Percentiles rank a stretch among this genome's conserved stretches.
Conservation (phyloP, 1,139 yeast species). For the Sugiyamaella xylanicola region DNA sequence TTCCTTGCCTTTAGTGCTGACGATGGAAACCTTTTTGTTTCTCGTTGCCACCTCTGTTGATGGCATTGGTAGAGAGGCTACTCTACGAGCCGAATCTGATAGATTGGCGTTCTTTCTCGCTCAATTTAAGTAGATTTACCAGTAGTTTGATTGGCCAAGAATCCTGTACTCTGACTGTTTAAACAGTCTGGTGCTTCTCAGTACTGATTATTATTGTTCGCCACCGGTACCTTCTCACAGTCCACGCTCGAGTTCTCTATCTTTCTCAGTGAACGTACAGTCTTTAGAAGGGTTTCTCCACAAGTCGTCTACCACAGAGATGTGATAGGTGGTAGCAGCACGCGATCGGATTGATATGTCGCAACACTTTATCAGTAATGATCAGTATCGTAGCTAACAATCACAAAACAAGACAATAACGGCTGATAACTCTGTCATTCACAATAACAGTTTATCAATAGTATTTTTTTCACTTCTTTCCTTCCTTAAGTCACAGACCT, state of each 20-base stretch:
- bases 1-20: not conserved
- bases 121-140: too few species aligned
- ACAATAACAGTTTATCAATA: too few species aligned
- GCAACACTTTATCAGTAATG: not conserved
- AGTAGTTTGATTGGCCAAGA: too few species aligned
- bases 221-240: too few species aligned
- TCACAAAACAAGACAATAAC: not conserved
- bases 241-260: too few species aligned
- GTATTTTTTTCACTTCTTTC: not conserved
- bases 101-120: not conserved
- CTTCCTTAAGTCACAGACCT: not conserved
- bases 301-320: not conserved
- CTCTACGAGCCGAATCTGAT: not conserved
- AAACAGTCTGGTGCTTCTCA: too few species aligned
- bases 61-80: conserved; percentile 5
- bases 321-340: not conserved
- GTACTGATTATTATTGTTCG: too few species aligned
- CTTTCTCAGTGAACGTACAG: too few species aligned
- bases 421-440: too few species aligned
- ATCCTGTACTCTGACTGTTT: too few species aligned
- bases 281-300: not conserved
- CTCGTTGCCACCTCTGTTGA: conserved; percentile 1
- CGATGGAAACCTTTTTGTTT: not conserved
- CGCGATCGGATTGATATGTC: not conserved
- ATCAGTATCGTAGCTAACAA: not conserved